phyloP scores from a whole-genome alignment of 2,329 filamentous ascomycete genomes.

The Coniochaeta sp. region DNA sequence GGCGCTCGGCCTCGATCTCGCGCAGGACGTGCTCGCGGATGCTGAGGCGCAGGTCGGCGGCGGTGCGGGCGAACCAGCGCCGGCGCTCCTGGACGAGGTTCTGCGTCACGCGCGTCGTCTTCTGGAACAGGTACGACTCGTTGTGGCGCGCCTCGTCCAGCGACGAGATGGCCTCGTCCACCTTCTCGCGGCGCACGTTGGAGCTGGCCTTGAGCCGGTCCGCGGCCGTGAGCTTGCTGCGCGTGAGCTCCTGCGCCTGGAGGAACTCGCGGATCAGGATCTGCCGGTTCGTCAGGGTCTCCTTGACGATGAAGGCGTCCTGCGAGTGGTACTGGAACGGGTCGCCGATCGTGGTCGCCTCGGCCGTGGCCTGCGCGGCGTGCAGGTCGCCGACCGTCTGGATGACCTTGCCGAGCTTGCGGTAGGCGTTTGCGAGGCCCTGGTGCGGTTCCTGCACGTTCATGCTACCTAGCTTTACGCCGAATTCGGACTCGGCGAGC shows the following conservation, averaged over 20 bases:
- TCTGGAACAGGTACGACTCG: conserved; percentile 75
- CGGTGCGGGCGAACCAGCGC: conserved; percentile 82
- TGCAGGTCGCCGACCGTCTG: conserved; percentile 94
- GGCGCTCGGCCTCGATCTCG: conserved; percentile 90
- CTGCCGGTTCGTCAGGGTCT: conserved; percentile 94
- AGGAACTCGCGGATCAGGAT: conserved; percentile 90
- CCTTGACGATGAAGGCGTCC: conserved; percentile 96
- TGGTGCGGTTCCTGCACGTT: conserved; percentile 84
- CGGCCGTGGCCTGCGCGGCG: conserved; percentile 90
- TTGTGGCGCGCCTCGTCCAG: conserved; percentile 80
- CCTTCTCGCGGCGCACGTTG: conserved; percentile 86
- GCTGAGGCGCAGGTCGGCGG: conserved; percentile 72
- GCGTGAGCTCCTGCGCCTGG: conserved; percentile 80
- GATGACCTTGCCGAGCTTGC: conserved; percentile 88
- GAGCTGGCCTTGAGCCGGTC: conserved; percentile 83
- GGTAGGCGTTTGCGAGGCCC: conserved; percentile 82
- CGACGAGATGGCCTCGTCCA: conserved; percentile 90
- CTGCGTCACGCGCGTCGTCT: conserved; percentile 80
- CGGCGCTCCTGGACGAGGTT: conserved; percentile 85
- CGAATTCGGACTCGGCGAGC: conserved; percentile 86
- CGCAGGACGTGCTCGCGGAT: conserved; percentile 90
- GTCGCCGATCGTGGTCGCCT: conserved; percentile 90
- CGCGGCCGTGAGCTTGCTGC: conserved; percentile 75
- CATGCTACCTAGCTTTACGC: conserved; percentile 81
- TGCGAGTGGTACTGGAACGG: conserved; percentile 91